A percentile compares a stretch with the other conserved stretches of the same genome.
These are phyloP conservation scores for Mortierella hygrophila DNA, from an alignment of 192 early-diverging fungal species.

Conservation along the genomic window DNA sequence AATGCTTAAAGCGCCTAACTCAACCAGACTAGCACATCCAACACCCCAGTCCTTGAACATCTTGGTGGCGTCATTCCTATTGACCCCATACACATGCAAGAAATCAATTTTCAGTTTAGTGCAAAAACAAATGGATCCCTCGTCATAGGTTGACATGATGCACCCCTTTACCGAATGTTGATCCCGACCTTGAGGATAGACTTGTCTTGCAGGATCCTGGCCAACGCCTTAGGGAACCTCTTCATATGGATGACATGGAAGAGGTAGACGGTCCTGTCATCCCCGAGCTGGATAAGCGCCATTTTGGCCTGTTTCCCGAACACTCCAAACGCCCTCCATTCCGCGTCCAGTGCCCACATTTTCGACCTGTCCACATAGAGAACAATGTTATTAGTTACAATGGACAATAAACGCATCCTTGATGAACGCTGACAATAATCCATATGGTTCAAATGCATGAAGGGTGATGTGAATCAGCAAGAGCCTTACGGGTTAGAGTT, in stretches of 20 bases:
- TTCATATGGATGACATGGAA: conserved; percentile 51
- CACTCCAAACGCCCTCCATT: conserved; percentile 32
- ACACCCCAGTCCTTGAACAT: conserved; percentile 53
- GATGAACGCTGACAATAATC: too few species aligned
- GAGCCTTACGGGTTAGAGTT: conserved; percentile 19
- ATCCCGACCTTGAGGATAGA: conserved; percentile 44
- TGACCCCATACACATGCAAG: background rate
- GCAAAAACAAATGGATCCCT: background rate
- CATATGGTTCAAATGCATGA: background rate
- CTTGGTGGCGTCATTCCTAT: conserved; percentile 46
- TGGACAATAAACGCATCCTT: background rate
- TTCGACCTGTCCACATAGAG: conserved; percentile 9
- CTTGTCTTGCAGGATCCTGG: conserved; percentile 28
- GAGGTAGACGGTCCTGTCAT: conserved; percentile 39
- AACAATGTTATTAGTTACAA: background rate
- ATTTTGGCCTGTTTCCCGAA: conserved; percentile 24
- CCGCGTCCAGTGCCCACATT: conserved; percentile 45
- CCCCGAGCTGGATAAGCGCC: conserved; percentile 42
- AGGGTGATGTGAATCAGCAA: background rate
- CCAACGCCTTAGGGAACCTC: conserved; percentile 28
- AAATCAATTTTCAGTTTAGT: background rate
- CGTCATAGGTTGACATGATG: background rate
- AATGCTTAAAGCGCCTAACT: conserved; percentile 32
- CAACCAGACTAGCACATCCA: conserved; percentile 30
- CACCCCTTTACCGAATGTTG: conserved; percentile 33